Evolutionary conservation across 2,329 filamentous ascomycete genomes (phyloP), one percentile per base, ranked within the genome.

Genomic region (Fusarium guadeloupense): DNA sequence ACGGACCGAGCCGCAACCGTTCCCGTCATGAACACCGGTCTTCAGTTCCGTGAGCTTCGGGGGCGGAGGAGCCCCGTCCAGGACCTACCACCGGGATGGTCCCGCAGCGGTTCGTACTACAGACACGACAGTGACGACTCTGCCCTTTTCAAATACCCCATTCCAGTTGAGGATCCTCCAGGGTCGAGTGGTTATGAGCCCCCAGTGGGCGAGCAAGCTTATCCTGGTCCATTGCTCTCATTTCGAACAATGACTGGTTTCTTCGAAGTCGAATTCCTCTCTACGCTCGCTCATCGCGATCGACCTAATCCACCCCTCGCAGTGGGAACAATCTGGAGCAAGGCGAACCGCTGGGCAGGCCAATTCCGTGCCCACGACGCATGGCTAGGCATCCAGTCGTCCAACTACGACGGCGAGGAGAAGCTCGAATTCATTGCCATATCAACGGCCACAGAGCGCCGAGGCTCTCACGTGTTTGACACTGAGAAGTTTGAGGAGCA

Each of bases 361-460:
- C 73, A 76, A 41, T 74, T 80, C 30, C 73, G 78, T 33, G 73
- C 77, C n/a, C 78, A 81, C 59, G 78, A 80, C 45, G 74, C 73
- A 28, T 81, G 78, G 78, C 64, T 81, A 31, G 78, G 78, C 9
- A 65, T 80, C 6, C 78, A 80, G 62, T 75, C 76, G n/a, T 78
- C 77, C 55, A 81, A 80, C 65, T 77, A 80, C 49, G 77, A 77
- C 7, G 77, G 77, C 35, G 76, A 78, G 39, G 78, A 79, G 69
- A 72, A 71, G 42, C 72, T 80, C 21, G 78, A 80, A 64, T 78
- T 80, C 44, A 71, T 80, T 13, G 77, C 78, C 49, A 73, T 80
- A 8, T 78, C 76, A 28, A 72, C 70, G 9, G 76, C 73, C 4
- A 75, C 72, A 59, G 78, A 80, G 71, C 72, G 77, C n/a, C 67